Conservation (phyloP, 495 filamentous ascomycete genomes). For the Beverwykella pulmonaria region DNA sequence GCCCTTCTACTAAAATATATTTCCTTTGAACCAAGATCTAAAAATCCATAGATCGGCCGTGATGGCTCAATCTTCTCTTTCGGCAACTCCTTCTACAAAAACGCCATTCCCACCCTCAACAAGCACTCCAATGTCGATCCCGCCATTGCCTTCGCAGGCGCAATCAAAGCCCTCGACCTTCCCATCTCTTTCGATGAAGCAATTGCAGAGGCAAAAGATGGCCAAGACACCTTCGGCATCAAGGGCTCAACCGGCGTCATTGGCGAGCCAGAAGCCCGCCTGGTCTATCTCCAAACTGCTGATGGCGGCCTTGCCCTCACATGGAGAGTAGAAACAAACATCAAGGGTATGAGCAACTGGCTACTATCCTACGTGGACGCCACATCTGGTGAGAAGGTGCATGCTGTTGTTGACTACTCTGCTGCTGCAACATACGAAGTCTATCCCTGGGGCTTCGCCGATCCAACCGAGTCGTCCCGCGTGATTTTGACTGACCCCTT, state of each 20-base stretch:
- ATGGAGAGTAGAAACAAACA: conserved; percentile 56
- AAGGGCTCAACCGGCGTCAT: conserved; percentile 47
- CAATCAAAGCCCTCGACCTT: conserved; percentile 42
- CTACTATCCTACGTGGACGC: conserved; percentile 56
- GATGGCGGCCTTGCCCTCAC: conserved; percentile 49
- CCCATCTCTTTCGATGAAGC: conserved; percentile 45
- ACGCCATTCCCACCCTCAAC: conserved; percentile 44
- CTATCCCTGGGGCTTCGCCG: conserved; percentile 53
- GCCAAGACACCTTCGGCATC: conserved; percentile 44
- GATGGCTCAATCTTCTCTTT: conserved; percentile 52
- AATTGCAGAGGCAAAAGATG: conserved; percentile 42
- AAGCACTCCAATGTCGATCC: conserved; percentile 48
- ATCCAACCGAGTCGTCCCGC: conserved; percentile 51
- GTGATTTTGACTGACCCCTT: conserved; percentile 47
- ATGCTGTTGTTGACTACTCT: conserved; percentile 53
- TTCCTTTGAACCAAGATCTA: background rate
- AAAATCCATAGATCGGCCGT: conserved; percentile 40
- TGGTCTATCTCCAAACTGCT: conserved; percentile 53
- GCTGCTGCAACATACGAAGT: conserved; percentile 54
- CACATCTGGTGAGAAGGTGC: conserved; percentile 45
- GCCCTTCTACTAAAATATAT: conserved; percentile 21
- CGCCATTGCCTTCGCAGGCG: conserved; percentile 44
- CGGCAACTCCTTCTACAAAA: conserved; percentile 47
- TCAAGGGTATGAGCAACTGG: conserved; percentile 50
- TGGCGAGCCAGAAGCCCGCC: conserved; percentile 50